Conservation (phyloP, 73 alveolate species). For the Tetrahymena borealis region DNA sequence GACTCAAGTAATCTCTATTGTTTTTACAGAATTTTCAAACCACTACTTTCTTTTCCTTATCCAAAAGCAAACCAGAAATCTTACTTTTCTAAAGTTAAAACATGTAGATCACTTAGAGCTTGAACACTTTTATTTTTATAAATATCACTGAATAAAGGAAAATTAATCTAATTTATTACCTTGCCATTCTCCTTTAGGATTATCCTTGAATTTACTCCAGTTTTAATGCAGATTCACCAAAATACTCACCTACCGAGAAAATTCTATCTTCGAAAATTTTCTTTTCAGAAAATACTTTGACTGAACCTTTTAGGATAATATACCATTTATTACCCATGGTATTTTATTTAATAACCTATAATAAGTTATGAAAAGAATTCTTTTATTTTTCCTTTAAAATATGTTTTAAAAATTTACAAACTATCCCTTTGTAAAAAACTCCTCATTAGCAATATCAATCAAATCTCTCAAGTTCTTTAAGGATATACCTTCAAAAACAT, state of each 20-base stretch:
- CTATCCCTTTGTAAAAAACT: neutral
- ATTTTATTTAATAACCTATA: neutral
- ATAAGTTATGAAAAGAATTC: neutral
- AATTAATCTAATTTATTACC: neutral
- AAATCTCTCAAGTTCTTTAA: neutral
- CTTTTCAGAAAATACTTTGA: neutral
- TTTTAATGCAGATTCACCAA: neutral
- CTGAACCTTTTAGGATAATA: neutral
- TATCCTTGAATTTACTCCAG: neutral
- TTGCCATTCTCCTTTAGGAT: neutral
- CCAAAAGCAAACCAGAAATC: slow-evolving; percentile 1
- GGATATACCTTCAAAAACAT: neutral
- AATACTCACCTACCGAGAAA: neutral
- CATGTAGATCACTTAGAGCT: neutral
- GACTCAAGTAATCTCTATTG: neutral
- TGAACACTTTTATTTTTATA: neutral
- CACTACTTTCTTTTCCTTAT: neutral
- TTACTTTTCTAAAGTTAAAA: neutral
- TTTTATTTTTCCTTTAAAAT: neutral
- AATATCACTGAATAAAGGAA: neutral
- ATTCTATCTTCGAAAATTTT: neutral
- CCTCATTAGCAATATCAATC: neutral
- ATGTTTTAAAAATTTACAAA: neutral
- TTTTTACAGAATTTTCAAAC: neutral
- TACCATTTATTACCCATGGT: neutral